phyloP scores from a whole-genome alignment of 2,329 filamentous ascomycete genomes.

The Pleomassaria siparia region DNA sequence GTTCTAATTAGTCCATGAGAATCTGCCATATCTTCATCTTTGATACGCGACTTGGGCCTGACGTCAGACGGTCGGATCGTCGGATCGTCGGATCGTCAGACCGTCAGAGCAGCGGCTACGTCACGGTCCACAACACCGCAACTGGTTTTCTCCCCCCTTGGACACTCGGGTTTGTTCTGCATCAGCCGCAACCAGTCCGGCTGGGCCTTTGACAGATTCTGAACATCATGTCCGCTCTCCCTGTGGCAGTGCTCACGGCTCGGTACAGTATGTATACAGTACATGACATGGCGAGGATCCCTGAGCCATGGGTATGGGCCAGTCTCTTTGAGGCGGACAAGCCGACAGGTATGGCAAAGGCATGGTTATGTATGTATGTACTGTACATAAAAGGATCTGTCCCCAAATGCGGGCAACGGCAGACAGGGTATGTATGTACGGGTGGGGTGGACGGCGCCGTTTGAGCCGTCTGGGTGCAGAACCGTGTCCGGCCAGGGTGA shows the following conservation, averaged over 20 bases:
- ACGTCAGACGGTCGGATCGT: neutral
- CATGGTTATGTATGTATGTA: neutral
- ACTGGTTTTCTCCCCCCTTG: too few species aligned
- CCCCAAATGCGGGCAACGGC: neutral
- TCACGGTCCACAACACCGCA: neutral
- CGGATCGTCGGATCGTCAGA: too few species aligned
- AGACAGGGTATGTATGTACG: too few species aligned
- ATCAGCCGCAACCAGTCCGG: neutral
- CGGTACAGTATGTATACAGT: neutral
- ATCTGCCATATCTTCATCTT: neutral
- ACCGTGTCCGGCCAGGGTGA: neutral
- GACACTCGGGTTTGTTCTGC: too few species aligned
- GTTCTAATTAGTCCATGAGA: neutral
- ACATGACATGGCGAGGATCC: too few species aligned
- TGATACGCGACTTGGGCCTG: neutral
- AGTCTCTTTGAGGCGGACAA: neutral
- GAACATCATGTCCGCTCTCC: neutral
- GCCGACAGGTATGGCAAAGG: neutral
- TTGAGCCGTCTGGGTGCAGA: too few species aligned
- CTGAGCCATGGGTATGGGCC: neutral
- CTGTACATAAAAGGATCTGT: neutral
- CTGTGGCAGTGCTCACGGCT: conserved; percentile 1
- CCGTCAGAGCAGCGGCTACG: too few species aligned
- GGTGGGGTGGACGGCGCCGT: too few species aligned
- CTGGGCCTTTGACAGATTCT: neutral